phyloP scores from a whole-genome alignment of 345 rosid species.

The Acer campestre region DNA sequence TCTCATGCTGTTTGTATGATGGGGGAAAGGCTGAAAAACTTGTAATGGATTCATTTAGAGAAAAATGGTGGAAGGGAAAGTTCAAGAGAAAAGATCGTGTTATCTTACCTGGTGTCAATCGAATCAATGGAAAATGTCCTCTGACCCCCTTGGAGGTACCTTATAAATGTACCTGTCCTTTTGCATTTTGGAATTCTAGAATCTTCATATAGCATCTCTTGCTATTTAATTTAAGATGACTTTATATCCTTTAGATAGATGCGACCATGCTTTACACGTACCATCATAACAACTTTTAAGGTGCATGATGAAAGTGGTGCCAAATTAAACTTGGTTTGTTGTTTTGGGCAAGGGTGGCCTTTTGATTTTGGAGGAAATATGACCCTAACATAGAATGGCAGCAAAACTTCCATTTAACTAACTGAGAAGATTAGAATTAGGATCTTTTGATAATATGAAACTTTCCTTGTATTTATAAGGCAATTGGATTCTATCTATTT shows the following conservation, averaged over 20 bases:
- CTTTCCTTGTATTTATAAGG: background rate
- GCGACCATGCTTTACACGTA: background rate
- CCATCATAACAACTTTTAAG: background rate
- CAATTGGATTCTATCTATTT: background rate
- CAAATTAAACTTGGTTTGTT: background rate
- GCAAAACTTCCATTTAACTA: background rate
- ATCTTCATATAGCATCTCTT: background rate
- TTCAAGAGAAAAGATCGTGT: slow-evolving; percentile 73
- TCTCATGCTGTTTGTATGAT: slow-evolving; percentile 90
- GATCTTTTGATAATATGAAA: background rate
- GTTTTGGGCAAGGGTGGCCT: background rate
- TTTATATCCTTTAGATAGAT: background rate
- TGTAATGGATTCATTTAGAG: slow-evolving; percentile 69
- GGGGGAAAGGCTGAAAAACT: slow-evolving; percentile 76
- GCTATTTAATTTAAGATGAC: background rate
- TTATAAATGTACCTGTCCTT: background rate
- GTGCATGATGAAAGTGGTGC: background rate
- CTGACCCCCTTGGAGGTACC: slow-evolving; percentile 92
- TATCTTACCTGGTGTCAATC: slow-evolving; percentile 69
- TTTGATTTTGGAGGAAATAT: slow-evolving; percentile 7
- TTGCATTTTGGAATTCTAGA: slow-evolving; percentile 18
- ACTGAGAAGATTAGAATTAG: background rate
- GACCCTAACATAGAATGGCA: slow-evolving; percentile 4
- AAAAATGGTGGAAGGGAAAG: slow-evolving; percentile 80
- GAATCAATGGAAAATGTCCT: slow-evolving; percentile 89